Evolutionary conservation across 2,329 filamentous ascomycete genomes (phyloP).

Genomic region (Fusarium cicatricum): DNA sequence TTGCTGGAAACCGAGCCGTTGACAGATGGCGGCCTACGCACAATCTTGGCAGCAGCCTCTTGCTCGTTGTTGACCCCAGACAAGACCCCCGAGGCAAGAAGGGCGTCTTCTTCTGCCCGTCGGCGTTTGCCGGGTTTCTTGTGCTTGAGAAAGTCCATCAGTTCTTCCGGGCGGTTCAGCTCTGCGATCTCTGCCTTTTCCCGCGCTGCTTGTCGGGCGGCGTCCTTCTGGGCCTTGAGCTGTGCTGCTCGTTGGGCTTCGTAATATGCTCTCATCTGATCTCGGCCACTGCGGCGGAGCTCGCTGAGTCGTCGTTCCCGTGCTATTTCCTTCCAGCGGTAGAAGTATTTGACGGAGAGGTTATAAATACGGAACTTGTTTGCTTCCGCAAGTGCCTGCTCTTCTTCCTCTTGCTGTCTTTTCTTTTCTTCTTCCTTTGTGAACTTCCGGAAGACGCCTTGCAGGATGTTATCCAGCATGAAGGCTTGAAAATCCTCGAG

Average conservation of each 20-base stretch:
- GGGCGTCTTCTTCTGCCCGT: conserved; percentile 48
- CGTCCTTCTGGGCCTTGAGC: conserved; percentile 47
- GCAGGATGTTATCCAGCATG: conserved; percentile 56
- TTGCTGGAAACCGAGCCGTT: conserved; percentile 32
- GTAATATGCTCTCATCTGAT: conserved; percentile 58
- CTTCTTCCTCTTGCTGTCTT: conserved; percentile 57
- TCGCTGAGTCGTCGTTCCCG: conserved; percentile 57
- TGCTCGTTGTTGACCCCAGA: conserved; percentile 52
- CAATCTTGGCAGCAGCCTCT: conserved; percentile 47
- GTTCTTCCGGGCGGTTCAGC: conserved; percentile 47
- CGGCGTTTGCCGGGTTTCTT: conserved; percentile 43
- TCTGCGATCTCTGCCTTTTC: conserved; percentile 39
- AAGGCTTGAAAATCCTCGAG: conserved; percentile 59
- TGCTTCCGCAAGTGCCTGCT: conserved; percentile 55
- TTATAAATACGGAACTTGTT: conserved; percentile 58
- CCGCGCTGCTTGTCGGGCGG: conserved; percentile 39
- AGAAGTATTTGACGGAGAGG: conserved; percentile 63
- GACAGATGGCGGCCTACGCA: conserved; percentile 41
- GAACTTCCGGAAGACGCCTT: conserved; percentile 52
- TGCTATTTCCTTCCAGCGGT: conserved; percentile 61
- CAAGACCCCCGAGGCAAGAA: conserved; percentile 54
- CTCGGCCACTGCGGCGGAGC: conserved; percentile 61
- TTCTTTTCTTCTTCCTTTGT: conserved; percentile 52
- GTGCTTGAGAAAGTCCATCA: conserved; percentile 46
- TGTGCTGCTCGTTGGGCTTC: conserved; percentile 48